Conservation (phyloP, 1,139 yeast genomes). For the Saccharomycopsis phalli region DNA sequence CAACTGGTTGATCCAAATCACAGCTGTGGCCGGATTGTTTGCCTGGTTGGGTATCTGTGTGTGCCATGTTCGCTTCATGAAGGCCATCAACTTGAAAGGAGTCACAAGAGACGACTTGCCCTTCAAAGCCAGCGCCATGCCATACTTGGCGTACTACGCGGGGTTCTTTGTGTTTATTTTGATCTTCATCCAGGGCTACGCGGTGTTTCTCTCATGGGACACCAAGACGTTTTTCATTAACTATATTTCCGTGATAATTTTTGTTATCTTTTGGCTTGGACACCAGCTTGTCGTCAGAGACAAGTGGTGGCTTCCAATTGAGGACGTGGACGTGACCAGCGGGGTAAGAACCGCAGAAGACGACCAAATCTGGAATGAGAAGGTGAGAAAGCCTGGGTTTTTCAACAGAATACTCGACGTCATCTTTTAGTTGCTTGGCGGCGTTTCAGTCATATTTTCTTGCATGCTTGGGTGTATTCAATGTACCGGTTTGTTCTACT, state of each 20-base stretch:
- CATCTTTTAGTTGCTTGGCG: neutral
- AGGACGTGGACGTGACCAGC: slow-evolving; percentile 52
- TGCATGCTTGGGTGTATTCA: no score
- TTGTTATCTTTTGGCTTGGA: slow-evolving; percentile 41
- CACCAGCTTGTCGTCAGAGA: slow-evolving; percentile 41
- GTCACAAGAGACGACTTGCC: slow-evolving; percentile 60
- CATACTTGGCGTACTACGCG: slow-evolving; percentile 53
- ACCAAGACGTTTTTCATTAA: slow-evolving; percentile 54
- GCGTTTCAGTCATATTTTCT: no score
- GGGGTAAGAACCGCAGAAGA: slow-evolving; percentile 48
- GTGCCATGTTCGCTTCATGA: slow-evolving; percentile 62
- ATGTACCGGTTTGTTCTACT: no score
- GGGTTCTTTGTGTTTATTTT: slow-evolving; percentile 41
- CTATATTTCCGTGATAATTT: slow-evolving; percentile 55
- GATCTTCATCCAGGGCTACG: slow-evolving; percentile 63
- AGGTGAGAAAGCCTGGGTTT: slow-evolving; percentile 3
- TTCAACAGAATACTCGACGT: neutral
- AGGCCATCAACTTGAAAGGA: slow-evolving; percentile 47
- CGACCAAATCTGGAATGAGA: slow-evolving; percentile 42
- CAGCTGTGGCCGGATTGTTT: slow-evolving; percentile 68
- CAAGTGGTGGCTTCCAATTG: slow-evolving; percentile 35
- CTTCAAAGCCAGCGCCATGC: slow-evolving; percentile 59
- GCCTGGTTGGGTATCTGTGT: slow-evolving; percentile 64
- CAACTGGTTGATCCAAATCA: slow-evolving; percentile 74
- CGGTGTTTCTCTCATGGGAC: slow-evolving; percentile 46